Percentiles rank a stretch among this genome's conserved stretches.
Conservation (phyloP, 306 rosid genomes). For the Ochetophila trinervis region DNA sequence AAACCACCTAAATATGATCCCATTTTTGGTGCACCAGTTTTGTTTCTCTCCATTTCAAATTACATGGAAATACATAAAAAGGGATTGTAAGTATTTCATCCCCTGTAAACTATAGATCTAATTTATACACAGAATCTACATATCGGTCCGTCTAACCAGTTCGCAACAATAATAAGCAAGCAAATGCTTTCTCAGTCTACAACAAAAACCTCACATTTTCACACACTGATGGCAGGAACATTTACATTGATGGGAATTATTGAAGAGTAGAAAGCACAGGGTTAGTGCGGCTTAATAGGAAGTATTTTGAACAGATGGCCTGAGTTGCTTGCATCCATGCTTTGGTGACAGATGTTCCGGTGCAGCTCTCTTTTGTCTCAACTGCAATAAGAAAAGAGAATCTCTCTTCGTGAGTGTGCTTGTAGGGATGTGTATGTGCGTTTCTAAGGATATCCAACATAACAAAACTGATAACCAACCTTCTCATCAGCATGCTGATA, state of each 20-base stretch:
- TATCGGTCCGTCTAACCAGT: constrained; percentile 1
- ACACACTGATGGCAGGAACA: not conserved
- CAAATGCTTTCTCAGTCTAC: constrained; percentile 9
- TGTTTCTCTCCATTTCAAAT: no score
- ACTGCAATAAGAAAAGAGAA: constrained; percentile 44
- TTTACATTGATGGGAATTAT: constrained; percentile 20
- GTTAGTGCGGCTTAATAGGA: constrained; percentile 19
- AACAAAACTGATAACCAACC: constrained; percentile 25
- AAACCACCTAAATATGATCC: no score
- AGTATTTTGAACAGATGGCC: constrained; percentile 37
- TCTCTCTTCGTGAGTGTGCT: not conserved
- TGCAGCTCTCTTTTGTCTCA: constrained; percentile 77
- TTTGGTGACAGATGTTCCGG: constrained; percentile 60
- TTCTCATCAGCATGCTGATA: constrained; percentile 62
- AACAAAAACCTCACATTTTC: not conserved
- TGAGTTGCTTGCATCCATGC: constrained; percentile 73
- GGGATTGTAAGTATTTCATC: constrained; percentile 4
- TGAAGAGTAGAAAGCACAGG: not conserved
- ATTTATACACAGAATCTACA: constrained; percentile 23
- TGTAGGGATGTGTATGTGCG: not conserved
- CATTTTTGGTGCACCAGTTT: no score
- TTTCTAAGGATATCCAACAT: not conserved
- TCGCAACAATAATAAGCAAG: constrained; percentile 7
- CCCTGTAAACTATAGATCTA: not conserved
- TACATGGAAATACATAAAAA: not conserved